Conservation (phyloP, 78 protist genomes). For the Corallochytrium limacisporum region DNA sequence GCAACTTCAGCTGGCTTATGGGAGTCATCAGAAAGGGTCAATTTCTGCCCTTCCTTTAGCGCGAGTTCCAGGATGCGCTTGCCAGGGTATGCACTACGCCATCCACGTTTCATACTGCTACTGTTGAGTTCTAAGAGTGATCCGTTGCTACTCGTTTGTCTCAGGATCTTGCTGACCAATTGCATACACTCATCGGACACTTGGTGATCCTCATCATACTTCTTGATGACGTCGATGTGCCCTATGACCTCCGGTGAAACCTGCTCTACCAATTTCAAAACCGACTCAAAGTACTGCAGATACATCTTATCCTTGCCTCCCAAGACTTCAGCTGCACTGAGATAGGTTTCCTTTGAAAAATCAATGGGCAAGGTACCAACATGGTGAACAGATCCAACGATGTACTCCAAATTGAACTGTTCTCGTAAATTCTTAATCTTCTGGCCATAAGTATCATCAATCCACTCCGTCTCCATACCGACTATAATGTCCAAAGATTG, state of each 20-base stretch:
- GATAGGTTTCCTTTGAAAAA: neutral
- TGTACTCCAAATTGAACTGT: neutral
- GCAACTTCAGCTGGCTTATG: too few species aligned
- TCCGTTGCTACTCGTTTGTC: too few species aligned
- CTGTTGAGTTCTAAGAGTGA: neutral
- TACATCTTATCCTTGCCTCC: conserved; percentile 1
- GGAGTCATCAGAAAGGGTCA: neutral
- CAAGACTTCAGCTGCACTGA: neutral
- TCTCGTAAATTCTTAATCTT: neutral
- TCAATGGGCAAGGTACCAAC: conserved; percentile 1
- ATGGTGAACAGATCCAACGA: conserved; percentile 2
- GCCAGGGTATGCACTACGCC: neutral
- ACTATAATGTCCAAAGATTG: neutral
- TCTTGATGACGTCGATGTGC: neutral
- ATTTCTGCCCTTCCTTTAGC: neutral
- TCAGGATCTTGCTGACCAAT: neutral
- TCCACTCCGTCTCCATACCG: conserved; percentile 1
- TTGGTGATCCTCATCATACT: neutral
- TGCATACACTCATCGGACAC: neutral
- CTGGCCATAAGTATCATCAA: neutral
- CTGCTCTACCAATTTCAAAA: neutral
- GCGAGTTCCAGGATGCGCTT: neutral
- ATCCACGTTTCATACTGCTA: neutral
- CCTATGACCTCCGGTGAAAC: neutral
- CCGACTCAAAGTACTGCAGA: neutral